These are phyloP conservation scores for Centrapalus pauciflorus DNA, from an alignment of 129 eudicot genomes.

Conservation along the genomic window DNA sequence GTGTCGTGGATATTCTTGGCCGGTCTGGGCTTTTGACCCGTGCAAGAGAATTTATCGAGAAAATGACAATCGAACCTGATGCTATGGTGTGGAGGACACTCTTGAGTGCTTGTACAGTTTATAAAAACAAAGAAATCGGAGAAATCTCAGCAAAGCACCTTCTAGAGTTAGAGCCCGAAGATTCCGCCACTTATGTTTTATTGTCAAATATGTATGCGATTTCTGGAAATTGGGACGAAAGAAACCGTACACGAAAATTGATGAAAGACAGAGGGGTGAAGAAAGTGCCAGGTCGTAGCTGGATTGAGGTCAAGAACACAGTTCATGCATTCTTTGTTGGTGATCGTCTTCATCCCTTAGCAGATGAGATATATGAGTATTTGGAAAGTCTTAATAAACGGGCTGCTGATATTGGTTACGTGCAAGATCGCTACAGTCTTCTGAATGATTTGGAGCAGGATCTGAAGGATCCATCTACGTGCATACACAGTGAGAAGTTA, in stretches of 20 bases:
- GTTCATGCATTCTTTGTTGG: conserved; percentile 93
- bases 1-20: conserved; percentile 91
- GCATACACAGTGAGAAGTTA: conserved; percentile 79
- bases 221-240: conserved; percentile 55
- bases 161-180: conserved; percentile 67
- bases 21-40: conserved; percentile 70
- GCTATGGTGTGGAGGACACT: conserved; percentile 96
- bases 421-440: conserved; percentile 62
- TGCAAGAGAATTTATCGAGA: conserved; percentile 61
- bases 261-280: conserved; percentile 90
- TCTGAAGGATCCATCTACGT: conserved; percentile 55
- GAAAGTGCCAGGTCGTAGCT: conserved; percentile 94
- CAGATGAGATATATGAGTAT: conserved; percentile 58
- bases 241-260: conserved; percentile 63
- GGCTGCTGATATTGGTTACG: conserved; percentile 63
- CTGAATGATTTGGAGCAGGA: conserved; percentile 66
- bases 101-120: conserved; percentile 77
- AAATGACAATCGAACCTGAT: conserved; percentile 87
- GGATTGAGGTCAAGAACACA: conserved; percentile 84
- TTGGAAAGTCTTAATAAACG: conserved; percentile 55
- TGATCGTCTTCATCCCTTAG: conserved; percentile 77
- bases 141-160: conserved; percentile 64
- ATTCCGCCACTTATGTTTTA: conserved; percentile 92
- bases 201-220: conserved; percentile 86
- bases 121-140: conserved; percentile 76